Base-by-base conservation (phyloP, 2,329 filamentous ascomycete genomes). In the Talaromyces pinophilus region DNA sequence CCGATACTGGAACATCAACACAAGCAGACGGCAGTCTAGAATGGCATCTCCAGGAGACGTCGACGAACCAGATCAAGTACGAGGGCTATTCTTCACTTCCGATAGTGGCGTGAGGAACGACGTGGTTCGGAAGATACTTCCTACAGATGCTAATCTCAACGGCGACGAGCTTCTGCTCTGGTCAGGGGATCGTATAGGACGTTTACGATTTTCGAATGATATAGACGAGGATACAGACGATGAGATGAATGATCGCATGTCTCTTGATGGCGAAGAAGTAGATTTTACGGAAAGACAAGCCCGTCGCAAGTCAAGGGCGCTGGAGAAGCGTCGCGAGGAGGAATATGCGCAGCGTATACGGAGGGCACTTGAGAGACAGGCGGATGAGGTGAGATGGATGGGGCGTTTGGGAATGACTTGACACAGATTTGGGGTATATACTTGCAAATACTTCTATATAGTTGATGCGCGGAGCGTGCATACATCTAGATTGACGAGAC, bases 181-280 rank as follows among this genome's bases (percentile, higher is more conserved):
- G 93, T 97, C 93, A 0, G 93, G 92, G 19, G 92, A 96, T 67
- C 89, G 88, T 69, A 81, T 97, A 57, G 93, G 92, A 0, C 82
- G 95, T 66, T 77, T 96, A 22, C 83, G 80, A 64, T 91, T 91
- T 73, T 86, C 87, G 0, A 79, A 82, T 54, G 68, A 72, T 77
- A 54, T 62, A 3, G 72, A 73, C 44, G 75, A 76, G 11, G 52
- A 66, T n/a, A 68, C 66, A n/a, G 73, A 77, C 35, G 76, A 77
- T 10, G 78, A 79, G 61, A 73, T 77, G 35, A 75, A 77, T 13
- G 78, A 79, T 62, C 72, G 72, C 17, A 69, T 64, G 62, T 64
- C 61, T 10, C 30, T 46, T 6, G 55, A 59, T 19, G 65, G 42
- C 15, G 62, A 62, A 1, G 62, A 62, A 10, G 40, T 60, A 22